Percentiles rank a stretch among this genome's conserved stretches.
phyloP scores from a whole-genome alignment of 805 yeast genomes.

The Metschnikowia peoriensis region DNA sequence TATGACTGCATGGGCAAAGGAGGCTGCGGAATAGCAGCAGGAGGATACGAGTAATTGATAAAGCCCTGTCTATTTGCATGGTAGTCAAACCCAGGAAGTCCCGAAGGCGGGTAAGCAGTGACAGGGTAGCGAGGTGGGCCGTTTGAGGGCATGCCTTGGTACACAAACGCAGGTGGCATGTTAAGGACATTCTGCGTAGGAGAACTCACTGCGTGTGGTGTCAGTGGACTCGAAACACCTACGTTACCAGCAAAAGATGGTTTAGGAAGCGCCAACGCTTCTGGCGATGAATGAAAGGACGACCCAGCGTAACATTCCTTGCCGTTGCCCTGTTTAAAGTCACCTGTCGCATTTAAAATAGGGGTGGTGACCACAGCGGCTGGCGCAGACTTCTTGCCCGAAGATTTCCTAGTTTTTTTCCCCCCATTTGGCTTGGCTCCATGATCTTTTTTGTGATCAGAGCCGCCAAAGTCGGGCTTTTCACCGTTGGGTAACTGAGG shows the following conservation, averaged over 20 bases:
- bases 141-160: conserved; percentile 20
- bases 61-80: conserved; percentile 32
- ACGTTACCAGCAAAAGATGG: conserved; percentile 42
- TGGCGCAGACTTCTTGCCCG: conserved; percentile 3
- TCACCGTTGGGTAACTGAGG: conserved; percentile 27
- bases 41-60: conserved; percentile 30
- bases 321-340: conserved; percentile 2
- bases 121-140: conserved; percentile 31
- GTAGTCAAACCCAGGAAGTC: conserved; percentile 33
- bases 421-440: not conserved
- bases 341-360: not conserved
- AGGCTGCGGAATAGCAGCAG: conserved; percentile 16
- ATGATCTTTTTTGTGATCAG: conserved; percentile 9
- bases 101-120: conserved; percentile 26
- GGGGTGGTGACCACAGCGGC: not conserved
- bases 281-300: conserved; percentile 55
- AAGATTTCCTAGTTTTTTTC: conserved; percentile 7
- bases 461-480: conserved; percentile 20
- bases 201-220: not conserved
- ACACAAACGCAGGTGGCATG: conserved; percentile 18
- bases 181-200: conserved; percentile 6
- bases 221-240: not conserved
- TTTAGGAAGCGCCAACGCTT: conserved; percentile 54
- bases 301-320: conserved; percentile 51
- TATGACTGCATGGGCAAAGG: conserved; percentile 17